phyloP scores from a whole-genome alignment of 2,329 filamentous ascomycete genomes.

The Trichoderma atroviride region DNA sequence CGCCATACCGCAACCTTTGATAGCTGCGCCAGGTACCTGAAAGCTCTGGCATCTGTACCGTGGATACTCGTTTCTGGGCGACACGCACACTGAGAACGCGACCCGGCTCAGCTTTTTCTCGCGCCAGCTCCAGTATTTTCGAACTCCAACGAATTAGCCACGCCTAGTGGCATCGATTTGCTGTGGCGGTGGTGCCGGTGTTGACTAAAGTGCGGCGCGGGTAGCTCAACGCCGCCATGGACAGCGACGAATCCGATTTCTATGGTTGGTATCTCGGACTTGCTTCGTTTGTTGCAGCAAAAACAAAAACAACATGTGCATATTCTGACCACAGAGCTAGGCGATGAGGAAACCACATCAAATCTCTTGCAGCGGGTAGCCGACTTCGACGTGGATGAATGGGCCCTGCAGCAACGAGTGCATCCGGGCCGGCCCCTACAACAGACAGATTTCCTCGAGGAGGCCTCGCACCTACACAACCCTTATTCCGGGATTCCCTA shows the following conservation, averaged over 20 bases:
- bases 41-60: not conserved
- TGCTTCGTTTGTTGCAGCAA: not conserved
- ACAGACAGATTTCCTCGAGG: constrained; percentile 28
- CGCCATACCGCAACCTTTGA: not conserved
- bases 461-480: constrained; percentile 54
- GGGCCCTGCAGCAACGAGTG: constrained; percentile 40
- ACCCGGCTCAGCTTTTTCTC: not conserved
- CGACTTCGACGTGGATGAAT: constrained; percentile 54
- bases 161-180: not conserved
- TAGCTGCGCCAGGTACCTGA: not conserved
- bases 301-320: not conserved
- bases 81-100: not conserved
- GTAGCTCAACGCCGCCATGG: constrained; percentile 36
- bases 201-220: not conserved
- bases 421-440: constrained; percentile 36
- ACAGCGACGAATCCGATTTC: constrained; percentile 57
- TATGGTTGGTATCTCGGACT: constrained; percentile 55
- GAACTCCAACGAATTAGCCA: not conserved
- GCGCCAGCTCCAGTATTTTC: not conserved
- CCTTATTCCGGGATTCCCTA: constrained; percentile 56
- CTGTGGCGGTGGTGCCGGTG: constrained; percentile 6
- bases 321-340: constrained; percentile 42
- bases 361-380: constrained; percentile 53
- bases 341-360: constrained; percentile 54
- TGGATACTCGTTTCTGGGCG: not conserved